phyloP scores from a whole-genome alignment of 2,329 filamentous ascomycete genomes.

The Pseudogymnoascus sp. region DNA sequence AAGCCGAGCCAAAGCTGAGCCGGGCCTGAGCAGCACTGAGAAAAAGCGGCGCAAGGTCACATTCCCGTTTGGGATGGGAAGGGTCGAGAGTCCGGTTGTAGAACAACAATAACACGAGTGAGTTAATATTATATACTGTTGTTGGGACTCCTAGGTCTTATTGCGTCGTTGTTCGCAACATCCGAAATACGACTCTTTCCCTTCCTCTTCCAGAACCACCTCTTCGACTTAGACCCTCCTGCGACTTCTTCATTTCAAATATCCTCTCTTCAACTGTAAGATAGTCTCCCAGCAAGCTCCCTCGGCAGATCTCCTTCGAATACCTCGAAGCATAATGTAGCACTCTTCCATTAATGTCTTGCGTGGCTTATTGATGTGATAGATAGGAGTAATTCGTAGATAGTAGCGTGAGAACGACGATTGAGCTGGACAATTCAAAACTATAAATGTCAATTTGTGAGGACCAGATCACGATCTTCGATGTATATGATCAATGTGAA shows the following conservation, averaged over 20 bases:
- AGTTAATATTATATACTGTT: too few species aligned
- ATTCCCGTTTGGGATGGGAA: constrained; percentile 13
- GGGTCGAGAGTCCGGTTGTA: constrained; percentile 14
- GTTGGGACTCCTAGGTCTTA: background rate
- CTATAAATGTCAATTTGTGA: too few species aligned
- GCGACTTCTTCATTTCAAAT: background rate
- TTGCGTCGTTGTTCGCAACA: background rate
- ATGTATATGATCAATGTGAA: too few species aligned
- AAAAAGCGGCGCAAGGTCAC: constrained; percentile 17
- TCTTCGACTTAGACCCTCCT: background rate
- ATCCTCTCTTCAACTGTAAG: background rate
- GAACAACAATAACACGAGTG: background rate
- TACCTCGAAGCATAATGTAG: background rate
- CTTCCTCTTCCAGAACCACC: background rate
- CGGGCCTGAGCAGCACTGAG: constrained; percentile 16
- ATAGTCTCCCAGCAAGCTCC: background rate
- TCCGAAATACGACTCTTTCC: background rate
- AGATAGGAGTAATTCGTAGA: too few species aligned
- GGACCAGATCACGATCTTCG: too few species aligned
- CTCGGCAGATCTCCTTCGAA: background rate
- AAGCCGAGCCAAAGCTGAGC: constrained; percentile 19
- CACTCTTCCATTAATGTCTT: background rate
- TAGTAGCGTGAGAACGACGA: too few species aligned
- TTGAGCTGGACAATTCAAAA: too few species aligned
- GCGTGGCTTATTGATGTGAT: background rate